phyloP scores from a whole-genome alignment of 2,329 filamentous ascomycete genomes.

The Penicillium sp. region DNA sequence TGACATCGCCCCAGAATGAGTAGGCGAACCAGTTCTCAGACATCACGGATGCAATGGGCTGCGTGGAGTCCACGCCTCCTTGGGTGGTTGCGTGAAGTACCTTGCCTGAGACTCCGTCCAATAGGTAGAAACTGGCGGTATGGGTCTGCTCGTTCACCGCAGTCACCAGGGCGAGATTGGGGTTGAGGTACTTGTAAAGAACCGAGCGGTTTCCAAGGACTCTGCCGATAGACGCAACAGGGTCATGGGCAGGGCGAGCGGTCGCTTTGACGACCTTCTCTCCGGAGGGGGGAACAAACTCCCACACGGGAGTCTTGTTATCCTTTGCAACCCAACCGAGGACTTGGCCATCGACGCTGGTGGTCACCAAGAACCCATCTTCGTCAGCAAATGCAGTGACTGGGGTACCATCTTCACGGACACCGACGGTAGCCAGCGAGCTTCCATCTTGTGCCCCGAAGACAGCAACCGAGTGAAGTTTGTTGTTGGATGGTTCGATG shows the following conservation, averaged over 20 bases:
- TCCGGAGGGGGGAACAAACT: slow-evolving; percentile 63
- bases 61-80: slow-evolving; percentile 67
- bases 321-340: slow-evolving; percentile 44
- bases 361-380: slow-evolving; percentile 41
- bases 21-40: slow-evolving; percentile 97
- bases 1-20: slow-evolving; percentile 64
- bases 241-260: slow-evolving; percentile 71
- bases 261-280: slow-evolving; percentile 69
- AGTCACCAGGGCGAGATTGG: slow-evolving; percentile 76
- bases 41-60: slow-evolving; percentile 72
- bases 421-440: slow-evolving; percentile 28
- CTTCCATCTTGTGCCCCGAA: slow-evolving; percentile 23
- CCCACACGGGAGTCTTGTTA: slow-evolving; percentile 60
- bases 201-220: slow-evolving; percentile 91
- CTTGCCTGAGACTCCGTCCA: slow-evolving; percentile 83
- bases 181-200: slow-evolving; percentile 94
- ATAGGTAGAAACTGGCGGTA: slow-evolving; percentile 69
- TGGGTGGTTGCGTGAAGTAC: slow-evolving; percentile 71
- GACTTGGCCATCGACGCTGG: slow-evolving; percentile 41
- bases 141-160: slow-evolving; percentile 56
- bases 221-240: slow-evolving; percentile 89
- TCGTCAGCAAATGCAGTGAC: slow-evolving; percentile 28
- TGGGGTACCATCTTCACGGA: slow-evolving; percentile 38
- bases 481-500: slow-evolving; percentile 19
- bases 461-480: slow-evolving; percentile 34